A percentile compares a stretch with the other conserved stretches of the same genome.
These are phyloP conservation scores for Leccinum ponderosum DNA, from an alignment of 1,284 basidiomycete genomes.

Conservation along the genomic window DNA sequence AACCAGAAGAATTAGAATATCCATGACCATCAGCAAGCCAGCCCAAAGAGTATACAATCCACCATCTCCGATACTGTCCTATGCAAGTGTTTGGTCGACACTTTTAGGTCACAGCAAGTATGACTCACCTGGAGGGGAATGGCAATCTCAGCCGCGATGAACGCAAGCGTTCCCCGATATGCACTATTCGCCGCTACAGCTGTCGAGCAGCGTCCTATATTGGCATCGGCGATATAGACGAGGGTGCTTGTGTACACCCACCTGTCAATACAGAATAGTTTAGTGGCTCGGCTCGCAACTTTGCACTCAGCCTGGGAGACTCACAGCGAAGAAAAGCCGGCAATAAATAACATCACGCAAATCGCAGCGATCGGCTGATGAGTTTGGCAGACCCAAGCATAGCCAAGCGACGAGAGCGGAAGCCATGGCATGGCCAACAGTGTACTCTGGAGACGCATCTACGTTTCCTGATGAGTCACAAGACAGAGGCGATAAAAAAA, in stretches of 20 bases:
- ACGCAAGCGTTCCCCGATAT: slow-evolving; percentile 69
- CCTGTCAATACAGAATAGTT: slow-evolving; percentile 35
- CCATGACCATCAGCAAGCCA: slow-evolving; percentile 54
- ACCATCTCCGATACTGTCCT: slow-evolving; percentile 63
- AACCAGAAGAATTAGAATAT: slow-evolving; percentile 52
- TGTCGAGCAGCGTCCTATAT: slow-evolving; percentile 69
- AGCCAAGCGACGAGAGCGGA: slow-evolving; percentile 62
- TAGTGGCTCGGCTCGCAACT: neutral
- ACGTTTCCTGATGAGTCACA: neutral
- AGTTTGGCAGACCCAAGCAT: slow-evolving; percentile 76
- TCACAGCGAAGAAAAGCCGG: slow-evolving; percentile 59
- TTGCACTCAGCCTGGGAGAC: neutral
- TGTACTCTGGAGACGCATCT: slow-evolving; percentile 77
- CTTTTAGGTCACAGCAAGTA: neutral
- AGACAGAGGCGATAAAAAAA: neutral
- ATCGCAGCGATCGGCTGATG: slow-evolving; percentile 65
- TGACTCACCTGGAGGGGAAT: slow-evolving; percentile 60
- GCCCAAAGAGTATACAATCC: slow-evolving; percentile 78
- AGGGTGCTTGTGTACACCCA: slow-evolving; percentile 72
- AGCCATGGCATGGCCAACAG: slow-evolving; percentile 53
- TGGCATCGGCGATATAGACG: slow-evolving; percentile 79
- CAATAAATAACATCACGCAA: slow-evolving; percentile 61
- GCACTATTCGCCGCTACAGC: slow-evolving; percentile 73
- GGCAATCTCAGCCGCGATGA: slow-evolving; percentile 70
- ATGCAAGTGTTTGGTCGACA: neutral